These are phyloP conservation scores for Tuber borchii DNA, from an alignment of 495 filamentous ascomycete genomes.

Conservation along the genomic window DNA sequence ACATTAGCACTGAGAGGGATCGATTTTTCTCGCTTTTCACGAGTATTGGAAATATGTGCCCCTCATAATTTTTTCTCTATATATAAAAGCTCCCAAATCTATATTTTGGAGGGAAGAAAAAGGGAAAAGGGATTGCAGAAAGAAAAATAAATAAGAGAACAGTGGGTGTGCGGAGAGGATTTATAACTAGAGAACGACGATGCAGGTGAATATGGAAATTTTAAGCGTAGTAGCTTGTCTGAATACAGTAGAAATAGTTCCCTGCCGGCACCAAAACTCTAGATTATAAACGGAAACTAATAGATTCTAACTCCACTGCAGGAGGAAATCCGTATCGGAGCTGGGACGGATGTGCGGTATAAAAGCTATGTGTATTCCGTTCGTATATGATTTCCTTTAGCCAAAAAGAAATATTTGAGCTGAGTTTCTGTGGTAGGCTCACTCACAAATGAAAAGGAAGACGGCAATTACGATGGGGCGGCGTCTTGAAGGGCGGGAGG, in stretches of 20 bases:
- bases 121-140: neutral
- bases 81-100: neutral
- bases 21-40: neutral
- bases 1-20: too few species aligned
- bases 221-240: neutral
- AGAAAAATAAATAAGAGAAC: neutral
- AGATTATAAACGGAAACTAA: too few species aligned
- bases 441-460: too few species aligned
- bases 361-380: neutral
- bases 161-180: neutral
- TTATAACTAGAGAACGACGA: neutral
- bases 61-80: neutral
- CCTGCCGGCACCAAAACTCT: too few species aligned
- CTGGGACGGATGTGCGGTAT: neutral
- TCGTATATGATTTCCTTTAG: too few species aligned
- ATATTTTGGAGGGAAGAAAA: neutral
- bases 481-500: too few species aligned
- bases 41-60: neutral
- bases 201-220: neutral
- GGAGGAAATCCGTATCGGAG: too few species aligned
- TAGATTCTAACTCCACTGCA: too few species aligned
- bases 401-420: too few species aligned
- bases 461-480: too few species aligned
- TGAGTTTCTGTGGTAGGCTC: too few species aligned
- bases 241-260: neutral